Percentiles rank a stretch among this genome's conserved stretches.
Evolutionary conservation across 768 basidiomycete genomes (phyloP).

Genomic region (Boletus pseudopeckii): DNA sequence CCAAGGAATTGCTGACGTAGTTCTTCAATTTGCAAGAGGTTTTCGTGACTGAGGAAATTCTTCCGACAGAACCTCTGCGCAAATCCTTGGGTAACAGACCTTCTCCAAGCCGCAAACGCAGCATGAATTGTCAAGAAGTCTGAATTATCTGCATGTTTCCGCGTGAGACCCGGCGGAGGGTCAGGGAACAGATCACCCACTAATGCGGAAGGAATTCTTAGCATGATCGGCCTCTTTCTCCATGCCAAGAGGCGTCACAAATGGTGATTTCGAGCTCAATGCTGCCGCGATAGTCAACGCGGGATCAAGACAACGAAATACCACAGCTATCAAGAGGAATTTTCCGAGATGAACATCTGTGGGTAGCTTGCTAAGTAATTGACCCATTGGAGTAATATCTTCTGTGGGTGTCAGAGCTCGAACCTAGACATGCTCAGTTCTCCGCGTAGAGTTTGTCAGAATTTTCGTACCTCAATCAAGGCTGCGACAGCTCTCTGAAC

Average conservation of each 20-base stretch:
- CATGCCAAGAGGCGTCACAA: conserved; percentile 82
- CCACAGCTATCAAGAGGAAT: conserved; percentile 77
- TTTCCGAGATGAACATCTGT: conserved; percentile 97
- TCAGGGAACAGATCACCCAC: conserved; percentile 38
- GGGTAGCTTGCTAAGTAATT: conserved; percentile 84
- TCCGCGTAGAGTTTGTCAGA: background rate
- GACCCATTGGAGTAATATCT: conserved; percentile 93
- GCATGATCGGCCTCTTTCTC: conserved; percentile 86
- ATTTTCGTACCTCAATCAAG: conserved; percentile 71
- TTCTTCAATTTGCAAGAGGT: conserved; percentile 94
- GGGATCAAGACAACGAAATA: conserved; percentile 90
- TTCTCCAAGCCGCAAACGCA: conserved; percentile 85
- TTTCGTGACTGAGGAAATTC: conserved; percentile 87
- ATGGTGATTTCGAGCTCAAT: conserved; percentile 90
- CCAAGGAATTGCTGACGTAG: conserved; percentile 86
- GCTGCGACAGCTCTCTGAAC: conserved; percentile 86
- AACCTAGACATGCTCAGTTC: conserved; percentile 45
- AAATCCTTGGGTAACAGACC: conserved; percentile 55
- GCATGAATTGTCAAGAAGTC: conserved; percentile 94
- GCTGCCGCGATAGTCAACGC: conserved; percentile 96
- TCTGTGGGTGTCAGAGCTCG: conserved; percentile 80
- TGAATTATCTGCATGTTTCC: conserved; percentile 64
- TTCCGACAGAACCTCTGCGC: conserved; percentile 75
- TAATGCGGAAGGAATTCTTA: conserved; percentile 72
- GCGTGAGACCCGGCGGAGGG: background rate